These are phyloP conservation scores for Letharia lupina DNA, from an alignment of 495 filamentous ascomycete species.

Conservation along the genomic window DNA sequence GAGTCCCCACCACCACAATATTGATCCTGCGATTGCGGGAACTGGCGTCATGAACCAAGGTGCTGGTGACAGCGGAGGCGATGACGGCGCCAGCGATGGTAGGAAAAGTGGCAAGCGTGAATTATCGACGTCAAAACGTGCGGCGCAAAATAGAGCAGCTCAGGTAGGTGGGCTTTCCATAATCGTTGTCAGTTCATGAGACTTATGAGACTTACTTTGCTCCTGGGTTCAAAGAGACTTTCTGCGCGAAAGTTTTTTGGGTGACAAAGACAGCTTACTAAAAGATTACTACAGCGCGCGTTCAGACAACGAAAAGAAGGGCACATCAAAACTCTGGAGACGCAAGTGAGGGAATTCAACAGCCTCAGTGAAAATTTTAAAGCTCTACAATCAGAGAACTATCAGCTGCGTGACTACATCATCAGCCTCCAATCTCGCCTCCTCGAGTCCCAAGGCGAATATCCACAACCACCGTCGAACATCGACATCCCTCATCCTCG, in stretches of 20 bases:
- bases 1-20: slow-evolving; percentile 44
- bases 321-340: slow-evolving; percentile 94
- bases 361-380: slow-evolving; percentile 64
- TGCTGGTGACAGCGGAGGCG: slow-evolving; percentile 30
- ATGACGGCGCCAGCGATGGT: slow-evolving; percentile 31
- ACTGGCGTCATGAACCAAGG: slow-evolving; percentile 21
- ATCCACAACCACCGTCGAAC: slow-evolving; percentile 68
- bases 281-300: slow-evolving; percentile 56
- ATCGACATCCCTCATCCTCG: slow-evolving; percentile 42
- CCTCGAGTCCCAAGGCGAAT: slow-evolving; percentile 71
- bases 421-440: slow-evolving; percentile 84
- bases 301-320: slow-evolving; percentile 97
- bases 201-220: slow-evolving; percentile 16
- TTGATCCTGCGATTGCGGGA: slow-evolving; percentile 47
- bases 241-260: slow-evolving; percentile 14
- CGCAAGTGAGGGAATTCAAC: slow-evolving; percentile 71
- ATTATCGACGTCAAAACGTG: slow-evolving; percentile 87
- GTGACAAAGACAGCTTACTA: slow-evolving; percentile 26
- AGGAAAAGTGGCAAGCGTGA: slow-evolving; percentile 68
- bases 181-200: neutral
- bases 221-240: neutral
- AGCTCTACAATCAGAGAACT: slow-evolving; percentile 74
- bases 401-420: slow-evolving; percentile 81
- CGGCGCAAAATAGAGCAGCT: slow-evolving; percentile 92
- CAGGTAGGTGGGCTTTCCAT: slow-evolving; percentile 57